Evolutionary conservation across 2,329 filamentous ascomycete species (phyloP).

Genomic region (Allantophomopsis lycopodina): DNA sequence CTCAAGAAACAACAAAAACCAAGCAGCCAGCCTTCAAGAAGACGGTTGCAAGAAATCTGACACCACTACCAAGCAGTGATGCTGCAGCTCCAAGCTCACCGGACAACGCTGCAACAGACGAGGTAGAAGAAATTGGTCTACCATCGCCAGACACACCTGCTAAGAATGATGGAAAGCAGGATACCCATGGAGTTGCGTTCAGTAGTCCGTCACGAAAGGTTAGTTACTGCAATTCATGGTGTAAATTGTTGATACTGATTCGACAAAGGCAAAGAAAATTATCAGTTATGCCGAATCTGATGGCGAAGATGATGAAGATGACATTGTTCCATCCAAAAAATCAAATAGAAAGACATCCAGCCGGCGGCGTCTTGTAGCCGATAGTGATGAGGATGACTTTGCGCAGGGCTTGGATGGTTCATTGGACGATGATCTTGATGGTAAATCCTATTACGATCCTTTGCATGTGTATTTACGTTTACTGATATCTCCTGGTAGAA

Average conservation of each 20-base stretch:
- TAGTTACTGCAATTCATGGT: conserved; percentile 6
- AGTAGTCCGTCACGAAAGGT: conserved; percentile 78
- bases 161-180: conserved; percentile 26
- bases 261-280: conserved; percentile 38
- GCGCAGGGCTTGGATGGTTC: conserved; percentile 43
- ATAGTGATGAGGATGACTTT: conserved; percentile 57
- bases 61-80: conserved; percentile 74
- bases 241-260: conserved; percentile 2
- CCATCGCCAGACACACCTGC: conserved; percentile 25
- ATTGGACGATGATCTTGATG: conserved; percentile 42
- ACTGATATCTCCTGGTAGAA: conserved; percentile 19
- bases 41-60: conserved; percentile 30
- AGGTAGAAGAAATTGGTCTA: conserved; percentile 35
- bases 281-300: conserved; percentile 81
- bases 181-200: conserved; percentile 24
- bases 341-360: conserved; percentile 20
- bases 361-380: conserved; percentile 47
- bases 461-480: conserved; percentile 1
- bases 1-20: conserved; percentile 13
- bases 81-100: conserved; percentile 55
- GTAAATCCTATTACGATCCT: conserved; percentile 20
- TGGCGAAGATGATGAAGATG: conserved; percentile 63
- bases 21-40: conserved; percentile 26
- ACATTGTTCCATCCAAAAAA: conserved; percentile 24
- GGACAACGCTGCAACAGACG: conserved; percentile 38